phyloP scores from a whole-genome alignment of 2,329 filamentous ascomycete genomes.

The Amauroascus niger region DNA sequence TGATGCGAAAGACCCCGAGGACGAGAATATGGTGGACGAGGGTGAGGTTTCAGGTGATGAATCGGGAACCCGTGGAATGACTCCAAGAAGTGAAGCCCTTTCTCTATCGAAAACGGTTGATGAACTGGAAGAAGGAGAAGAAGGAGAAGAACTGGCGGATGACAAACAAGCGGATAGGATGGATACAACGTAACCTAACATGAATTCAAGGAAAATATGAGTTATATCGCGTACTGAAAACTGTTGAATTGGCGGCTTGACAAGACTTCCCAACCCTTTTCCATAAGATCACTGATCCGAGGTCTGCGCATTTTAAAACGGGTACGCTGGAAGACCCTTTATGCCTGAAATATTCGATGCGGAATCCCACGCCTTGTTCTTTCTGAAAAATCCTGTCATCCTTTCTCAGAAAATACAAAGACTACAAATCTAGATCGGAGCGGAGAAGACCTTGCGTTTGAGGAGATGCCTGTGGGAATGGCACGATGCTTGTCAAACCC shows the following conservation, averaged over 20 bases:
- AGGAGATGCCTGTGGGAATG: no score
- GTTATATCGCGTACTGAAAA: neutral
- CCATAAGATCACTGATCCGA: neutral
- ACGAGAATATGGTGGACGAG: conserved; percentile 52
- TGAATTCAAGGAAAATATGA: neutral
- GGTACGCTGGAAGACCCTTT: neutral
- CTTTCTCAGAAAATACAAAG: no score
- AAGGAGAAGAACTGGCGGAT: conserved; percentile 43
- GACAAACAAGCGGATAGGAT: conserved; percentile 49
- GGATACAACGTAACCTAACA: conserved; percentile 47
- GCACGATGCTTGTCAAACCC: no score
- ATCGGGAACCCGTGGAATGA: conserved; percentile 23
- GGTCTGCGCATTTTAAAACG: no score
- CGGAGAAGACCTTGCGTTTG: no score
- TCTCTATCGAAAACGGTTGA: conserved; percentile 22
- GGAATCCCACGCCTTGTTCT: no score
- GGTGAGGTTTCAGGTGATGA: conserved; percentile 33
- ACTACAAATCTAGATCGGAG: no score
- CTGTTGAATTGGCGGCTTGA: neutral
- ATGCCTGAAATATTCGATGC: no score
- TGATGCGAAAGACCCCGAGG: conserved; percentile 40
- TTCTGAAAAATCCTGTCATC: no score
- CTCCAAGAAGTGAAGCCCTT: conserved; percentile 19
- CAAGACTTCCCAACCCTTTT: neutral
- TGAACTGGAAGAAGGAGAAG: conserved; percentile 42